Evolutionary conservation across 257 asterid genomes (phyloP).

Genomic region (Petunia secreta): DNA sequence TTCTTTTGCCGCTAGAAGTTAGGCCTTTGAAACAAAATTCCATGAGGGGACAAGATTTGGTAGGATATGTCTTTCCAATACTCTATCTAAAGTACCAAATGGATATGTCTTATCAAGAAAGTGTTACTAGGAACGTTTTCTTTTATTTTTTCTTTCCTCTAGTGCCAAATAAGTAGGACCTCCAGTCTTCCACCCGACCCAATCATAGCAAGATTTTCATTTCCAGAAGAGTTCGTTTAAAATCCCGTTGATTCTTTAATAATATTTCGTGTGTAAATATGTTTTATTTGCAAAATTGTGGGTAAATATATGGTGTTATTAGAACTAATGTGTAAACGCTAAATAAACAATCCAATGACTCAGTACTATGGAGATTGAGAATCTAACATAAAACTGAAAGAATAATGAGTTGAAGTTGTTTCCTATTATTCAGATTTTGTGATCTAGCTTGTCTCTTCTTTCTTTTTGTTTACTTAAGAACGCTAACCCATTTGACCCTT

Average conservation of each 20-base stretch:
- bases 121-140: slow-evolving; percentile 29
- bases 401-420: no score
- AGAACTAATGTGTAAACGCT: no score
- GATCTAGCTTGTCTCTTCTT: no score
- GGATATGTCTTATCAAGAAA: slow-evolving; percentile 3
- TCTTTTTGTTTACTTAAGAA: no score
- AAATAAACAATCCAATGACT: no score
- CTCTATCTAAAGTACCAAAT: background rate
- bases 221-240: background rate
- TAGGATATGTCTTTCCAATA: slow-evolving; percentile 6
- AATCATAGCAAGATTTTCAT: slow-evolving; percentile 3
- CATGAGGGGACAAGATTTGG: slow-evolving; percentile 31
- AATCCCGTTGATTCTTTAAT: slow-evolving; percentile 13
- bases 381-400: no score
- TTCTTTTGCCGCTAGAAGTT: slow-evolving; percentile 35
- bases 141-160: background rate
- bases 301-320: no score
- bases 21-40: slow-evolving; percentile 22
- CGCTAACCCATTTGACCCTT: background rate
- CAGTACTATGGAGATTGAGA: no score
- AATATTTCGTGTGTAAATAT: slow-evolving; percentile 20
- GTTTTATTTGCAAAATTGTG: background rate
- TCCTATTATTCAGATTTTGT: no score
- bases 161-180: slow-evolving; percentile 36
- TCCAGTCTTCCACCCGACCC: background rate